phyloP scores from a whole-genome alignment of 2,329 filamentous ascomycete species.

The Clathrospora elynae region DNA sequence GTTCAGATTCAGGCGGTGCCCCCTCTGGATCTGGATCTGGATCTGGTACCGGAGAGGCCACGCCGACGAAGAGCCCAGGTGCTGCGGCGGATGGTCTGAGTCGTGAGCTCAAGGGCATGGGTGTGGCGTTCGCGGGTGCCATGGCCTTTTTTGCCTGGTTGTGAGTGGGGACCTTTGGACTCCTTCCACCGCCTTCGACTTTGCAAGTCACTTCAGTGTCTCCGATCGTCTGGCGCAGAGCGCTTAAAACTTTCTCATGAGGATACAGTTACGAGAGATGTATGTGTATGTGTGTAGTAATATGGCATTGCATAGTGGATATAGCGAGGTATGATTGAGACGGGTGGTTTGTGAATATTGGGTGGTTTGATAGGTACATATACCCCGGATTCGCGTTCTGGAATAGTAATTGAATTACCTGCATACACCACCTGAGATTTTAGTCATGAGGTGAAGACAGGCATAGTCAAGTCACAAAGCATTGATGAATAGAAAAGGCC shows the following conservation, averaged over 20 bases:
- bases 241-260: not conserved
- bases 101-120: slow-evolving; percentile 29
- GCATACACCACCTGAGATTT: too few species aligned
- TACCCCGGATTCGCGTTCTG: slow-evolving; percentile 10
- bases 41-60: slow-evolving; percentile 9
- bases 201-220: too few species aligned
- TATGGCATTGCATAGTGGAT: not conserved
- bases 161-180: slow-evolving; percentile 4
- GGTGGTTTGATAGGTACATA: slow-evolving; percentile 19
- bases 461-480: not conserved
- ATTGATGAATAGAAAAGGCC: not conserved
- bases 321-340: not conserved
- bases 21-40: slow-evolving; percentile 7
- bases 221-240: not conserved
- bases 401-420: slow-evolving; percentile 2
- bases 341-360: not conserved
- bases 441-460: too few species aligned
- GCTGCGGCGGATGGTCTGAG: slow-evolving; percentile 27
- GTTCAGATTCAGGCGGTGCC: slow-evolving; percentile 1
- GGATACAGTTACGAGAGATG: not conserved
- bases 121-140: slow-evolving; percentile 24
- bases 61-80: slow-evolving; percentile 16
- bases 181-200: too few species aligned
- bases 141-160: slow-evolving; percentile 34
- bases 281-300: not conserved